Evolutionary conservation across 1,284 basidiomycete species (phyloP).

Genomic region (Leccinum fuscescens): DNA sequence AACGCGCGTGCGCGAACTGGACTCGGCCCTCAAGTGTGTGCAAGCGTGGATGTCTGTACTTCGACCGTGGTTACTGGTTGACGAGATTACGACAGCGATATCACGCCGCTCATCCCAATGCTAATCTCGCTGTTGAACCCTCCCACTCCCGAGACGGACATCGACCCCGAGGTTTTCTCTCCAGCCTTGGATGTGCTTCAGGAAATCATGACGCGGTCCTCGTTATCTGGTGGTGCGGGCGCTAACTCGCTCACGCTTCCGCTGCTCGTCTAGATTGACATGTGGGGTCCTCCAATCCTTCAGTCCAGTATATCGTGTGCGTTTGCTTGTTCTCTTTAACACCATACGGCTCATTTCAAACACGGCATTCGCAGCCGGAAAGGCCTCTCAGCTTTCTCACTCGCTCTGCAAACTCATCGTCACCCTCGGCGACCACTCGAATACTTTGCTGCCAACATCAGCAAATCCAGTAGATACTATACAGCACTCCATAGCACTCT

Average conservation of each 20-base stretch:
- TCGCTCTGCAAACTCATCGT: conserved; percentile 78
- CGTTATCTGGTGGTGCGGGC: conserved; percentile 71
- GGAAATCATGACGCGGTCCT: conserved; percentile 73
- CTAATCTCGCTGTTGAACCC: conserved; percentile 8
- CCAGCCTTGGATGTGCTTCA: conserved; percentile 71
- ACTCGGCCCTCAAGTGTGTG: conserved; percentile 73
- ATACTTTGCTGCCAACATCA: conserved; percentile 71
- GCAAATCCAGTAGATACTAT: no score
- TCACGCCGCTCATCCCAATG: conserved; percentile 61
- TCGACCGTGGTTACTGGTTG: conserved; percentile 29
- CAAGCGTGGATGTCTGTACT: conserved; percentile 78
- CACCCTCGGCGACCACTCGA: conserved; percentile 82
- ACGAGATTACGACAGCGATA: conserved; percentile 41
- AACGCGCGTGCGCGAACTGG: conserved; percentile 44
- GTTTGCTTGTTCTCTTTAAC: conserved; percentile 15
- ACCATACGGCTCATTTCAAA: not conserved
- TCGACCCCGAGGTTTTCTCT: conserved; percentile 54
- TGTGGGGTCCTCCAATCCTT: conserved; percentile 53
- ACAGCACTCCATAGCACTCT: no score
- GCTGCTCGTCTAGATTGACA: conserved; percentile 70
- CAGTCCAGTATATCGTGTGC: conserved; percentile 44
- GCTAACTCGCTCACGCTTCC: conserved; percentile 77
- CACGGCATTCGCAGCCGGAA: conserved; percentile 32
- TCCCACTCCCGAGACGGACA: conserved; percentile 33
- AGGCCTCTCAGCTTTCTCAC: conserved; percentile 56